Conservation (phyloP, 2,329 filamentous ascomycete species). For the Hymenoscyphus linearis region DNA sequence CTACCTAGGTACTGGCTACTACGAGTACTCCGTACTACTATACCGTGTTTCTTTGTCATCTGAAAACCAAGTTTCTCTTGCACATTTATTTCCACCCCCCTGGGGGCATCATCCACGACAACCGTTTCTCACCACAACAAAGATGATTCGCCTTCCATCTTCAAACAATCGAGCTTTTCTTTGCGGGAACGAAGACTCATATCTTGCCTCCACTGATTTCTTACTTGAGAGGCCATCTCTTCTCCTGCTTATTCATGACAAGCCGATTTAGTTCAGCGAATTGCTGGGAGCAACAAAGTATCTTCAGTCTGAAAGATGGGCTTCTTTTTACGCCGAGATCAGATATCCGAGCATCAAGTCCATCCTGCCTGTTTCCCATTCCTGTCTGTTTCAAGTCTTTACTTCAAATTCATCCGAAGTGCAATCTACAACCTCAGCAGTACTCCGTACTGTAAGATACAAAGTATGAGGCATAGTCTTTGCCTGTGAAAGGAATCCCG, state of each 20-base stretch:
- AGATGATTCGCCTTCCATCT: neutral
- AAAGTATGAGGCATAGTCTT: neutral
- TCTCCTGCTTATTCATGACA: neutral
- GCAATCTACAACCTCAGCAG: neutral
- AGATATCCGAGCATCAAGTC: neutral
- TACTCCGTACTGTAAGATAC: neutral
- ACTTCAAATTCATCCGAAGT: conserved; percentile 1
- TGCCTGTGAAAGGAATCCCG: neutral
- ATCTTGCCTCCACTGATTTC: too few species aligned
- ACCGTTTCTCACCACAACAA: neutral
- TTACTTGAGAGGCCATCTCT: neutral
- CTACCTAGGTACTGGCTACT: too few species aligned
- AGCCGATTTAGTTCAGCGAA: neutral
- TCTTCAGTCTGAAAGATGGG: neutral
- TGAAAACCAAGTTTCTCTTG: neutral
- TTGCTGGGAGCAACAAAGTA: neutral
- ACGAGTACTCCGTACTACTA: too few species aligned
- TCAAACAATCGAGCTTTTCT: neutral
- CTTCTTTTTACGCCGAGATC: neutral
- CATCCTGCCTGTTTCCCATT: neutral
- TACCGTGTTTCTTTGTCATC: conserved; percentile 3
- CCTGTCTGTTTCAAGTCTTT: neutral
- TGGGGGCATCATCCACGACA: neutral
- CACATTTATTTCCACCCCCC: neutral
- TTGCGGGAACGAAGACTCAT: neutral